Evolutionary conservation across 139 green algal species (phyloP).

Genomic region (Chlamydomonas urium): DNA sequence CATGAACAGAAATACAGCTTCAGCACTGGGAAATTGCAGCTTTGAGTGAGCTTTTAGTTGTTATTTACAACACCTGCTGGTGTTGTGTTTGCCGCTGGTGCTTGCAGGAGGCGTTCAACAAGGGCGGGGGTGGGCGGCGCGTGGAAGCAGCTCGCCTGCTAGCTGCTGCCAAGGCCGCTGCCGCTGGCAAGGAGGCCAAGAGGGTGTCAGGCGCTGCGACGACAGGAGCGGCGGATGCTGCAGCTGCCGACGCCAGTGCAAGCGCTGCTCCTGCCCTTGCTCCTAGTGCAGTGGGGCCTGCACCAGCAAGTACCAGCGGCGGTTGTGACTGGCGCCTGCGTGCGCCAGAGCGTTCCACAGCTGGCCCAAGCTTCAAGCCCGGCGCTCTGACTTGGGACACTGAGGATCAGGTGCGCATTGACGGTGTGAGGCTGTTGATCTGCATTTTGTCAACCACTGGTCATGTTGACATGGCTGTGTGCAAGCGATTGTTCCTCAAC

Average conservation of each 20-base stretch:
- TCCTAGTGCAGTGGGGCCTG: background rate
- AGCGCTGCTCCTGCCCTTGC: background rate
- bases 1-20: too few species aligned
- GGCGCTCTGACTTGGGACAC: conserved; percentile 86
- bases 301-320: background rate
- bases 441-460: too few species aligned
- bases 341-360: conserved; percentile 31
- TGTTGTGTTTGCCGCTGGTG: too few species aligned
- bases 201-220: background rate
- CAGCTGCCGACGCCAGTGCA: background rate
- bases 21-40: too few species aligned
- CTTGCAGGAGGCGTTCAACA: conserved; percentile 28
- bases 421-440: too few species aligned
- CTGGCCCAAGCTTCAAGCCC: conserved; percentile 66
- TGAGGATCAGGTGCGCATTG: conserved; percentile 33
- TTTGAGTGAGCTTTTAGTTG: too few species aligned
- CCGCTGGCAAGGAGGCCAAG: conserved; percentile 15
- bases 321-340: conserved; percentile 55
- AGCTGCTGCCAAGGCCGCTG: conserved; percentile 50
- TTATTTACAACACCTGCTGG: too few species aligned
- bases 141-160: conserved; percentile 54
- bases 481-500: too few species aligned
- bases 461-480: too few species aligned
- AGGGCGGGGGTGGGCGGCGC: conserved; percentile 49
- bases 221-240: conserved; percentile 8